Percentiles rank a stretch among this genome's conserved stretches.
These are phyloP conservation scores for Pseudocercospora crystallina DNA, from an alignment of 2,329 filamentous ascomycete genomes.

Conservation along the genomic window DNA sequence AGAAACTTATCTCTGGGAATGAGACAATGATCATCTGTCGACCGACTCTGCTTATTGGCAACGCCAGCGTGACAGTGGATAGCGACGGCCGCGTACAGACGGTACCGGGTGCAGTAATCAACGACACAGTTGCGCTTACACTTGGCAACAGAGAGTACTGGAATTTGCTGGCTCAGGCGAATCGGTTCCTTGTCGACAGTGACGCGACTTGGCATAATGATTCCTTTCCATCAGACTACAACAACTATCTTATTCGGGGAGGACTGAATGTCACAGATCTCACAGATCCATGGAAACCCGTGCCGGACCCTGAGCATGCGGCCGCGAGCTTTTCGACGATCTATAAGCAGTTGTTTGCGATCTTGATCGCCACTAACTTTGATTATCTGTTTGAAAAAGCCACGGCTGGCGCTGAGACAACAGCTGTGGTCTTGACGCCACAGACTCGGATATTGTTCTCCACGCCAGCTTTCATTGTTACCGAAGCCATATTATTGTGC, in stretches of 20 bases:
- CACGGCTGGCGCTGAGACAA: background rate
- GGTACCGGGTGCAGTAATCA: too few relatives aligned
- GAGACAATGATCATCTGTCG: constrained; percentile 39
- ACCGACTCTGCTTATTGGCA: constrained; percentile 34
- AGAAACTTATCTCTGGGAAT: constrained; percentile 7
- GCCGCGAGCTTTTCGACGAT: constrained; percentile 26
- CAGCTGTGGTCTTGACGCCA: constrained; percentile 17
- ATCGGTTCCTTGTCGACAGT: constrained; percentile 20
- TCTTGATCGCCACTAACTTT: constrained; percentile 46
- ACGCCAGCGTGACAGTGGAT: constrained; percentile 39
- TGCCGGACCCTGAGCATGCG: constrained; percentile 36
- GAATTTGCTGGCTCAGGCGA: constrained; percentile 18
- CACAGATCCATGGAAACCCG: constrained; percentile 36
- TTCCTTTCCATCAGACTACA: constrained; percentile 44
- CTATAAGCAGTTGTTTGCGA: constrained; percentile 45
- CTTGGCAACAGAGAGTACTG: background rate
- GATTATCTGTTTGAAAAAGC: constrained; percentile 38
- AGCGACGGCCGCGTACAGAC: constrained; percentile 31
- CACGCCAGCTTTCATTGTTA: constrained; percentile 46
- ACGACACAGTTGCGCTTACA: too few relatives aligned
- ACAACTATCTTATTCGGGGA: constrained; percentile 48
- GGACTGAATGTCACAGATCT: constrained; percentile 32
- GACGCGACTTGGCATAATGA: constrained; percentile 51
- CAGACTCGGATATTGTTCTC: constrained; percentile 54
- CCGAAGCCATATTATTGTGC: constrained; percentile 43